Evolutionary conservation across 2,329 filamentous ascomycete species (phyloP).

Genomic region (Aspergillus intermedius): DNA sequence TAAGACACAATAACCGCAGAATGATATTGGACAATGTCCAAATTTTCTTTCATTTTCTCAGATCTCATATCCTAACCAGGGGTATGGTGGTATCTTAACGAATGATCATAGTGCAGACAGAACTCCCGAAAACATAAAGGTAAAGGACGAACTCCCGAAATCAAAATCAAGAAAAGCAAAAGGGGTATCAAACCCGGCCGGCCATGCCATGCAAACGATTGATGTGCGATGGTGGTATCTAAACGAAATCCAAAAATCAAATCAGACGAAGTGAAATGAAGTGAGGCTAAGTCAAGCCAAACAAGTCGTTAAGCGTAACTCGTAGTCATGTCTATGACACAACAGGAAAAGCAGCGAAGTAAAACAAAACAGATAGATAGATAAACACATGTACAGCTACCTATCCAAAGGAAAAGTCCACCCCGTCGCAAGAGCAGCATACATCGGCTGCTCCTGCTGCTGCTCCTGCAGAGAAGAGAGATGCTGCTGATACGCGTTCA

Average conservation of each 20-base stretch:
- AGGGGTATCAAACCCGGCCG: neutral
- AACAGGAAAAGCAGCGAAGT: neutral
- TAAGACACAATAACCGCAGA: too few species aligned
- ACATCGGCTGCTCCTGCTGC: conserved; percentile 4
- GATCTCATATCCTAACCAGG: too few species aligned
- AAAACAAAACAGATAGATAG: neutral
- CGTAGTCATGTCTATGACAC: neutral
- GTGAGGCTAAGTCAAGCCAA: neutral
- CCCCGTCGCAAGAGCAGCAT: conserved; percentile 8
- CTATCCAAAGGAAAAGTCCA: conserved; percentile 15
- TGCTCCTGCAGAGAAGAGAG: conserved; percentile 3
- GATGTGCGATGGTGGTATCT: neutral
- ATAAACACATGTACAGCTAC: neutral
- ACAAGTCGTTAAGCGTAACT: neutral
- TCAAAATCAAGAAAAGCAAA: neutral
- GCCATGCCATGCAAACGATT: neutral
- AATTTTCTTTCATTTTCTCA: too few species aligned
- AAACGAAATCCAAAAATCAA: neutral
- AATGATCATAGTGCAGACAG: too few species aligned
- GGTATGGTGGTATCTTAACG: too few species aligned
- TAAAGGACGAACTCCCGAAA: neutral
- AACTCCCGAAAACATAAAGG: neutral
- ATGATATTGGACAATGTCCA: too few species aligned
- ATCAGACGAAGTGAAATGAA: neutral
- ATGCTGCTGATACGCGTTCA: conserved; percentile 19